phyloP scores from a whole-genome alignment of 495 filamentous ascomycete genomes.

The Tetracladium setigerum region DNA sequence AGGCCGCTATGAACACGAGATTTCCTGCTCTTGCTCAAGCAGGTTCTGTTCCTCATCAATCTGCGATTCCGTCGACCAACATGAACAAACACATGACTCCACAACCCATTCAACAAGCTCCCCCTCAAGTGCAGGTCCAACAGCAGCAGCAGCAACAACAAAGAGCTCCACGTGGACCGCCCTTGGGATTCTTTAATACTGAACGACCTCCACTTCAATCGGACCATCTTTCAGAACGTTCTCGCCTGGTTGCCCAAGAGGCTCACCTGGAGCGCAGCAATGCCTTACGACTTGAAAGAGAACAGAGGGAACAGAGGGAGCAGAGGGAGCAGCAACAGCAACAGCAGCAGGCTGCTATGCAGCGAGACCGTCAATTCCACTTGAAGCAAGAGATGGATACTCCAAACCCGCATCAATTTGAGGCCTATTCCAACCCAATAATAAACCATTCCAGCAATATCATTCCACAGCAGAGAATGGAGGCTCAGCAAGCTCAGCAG shows the following conservation, averaged over 20 bases:
- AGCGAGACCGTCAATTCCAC: constrained; percentile 15
- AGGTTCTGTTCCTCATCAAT: constrained; percentile 16
- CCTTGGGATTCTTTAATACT: constrained; percentile 14
- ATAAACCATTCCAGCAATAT: constrained; percentile 4
- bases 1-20: constrained; percentile 20
- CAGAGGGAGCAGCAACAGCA: constrained; percentile 12
- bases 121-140: not conserved
- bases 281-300: constrained; percentile 21
- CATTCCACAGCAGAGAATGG: constrained; percentile 5
- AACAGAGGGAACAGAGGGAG: constrained; percentile 25
- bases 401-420: constrained; percentile 15
- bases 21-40: constrained; percentile 21
- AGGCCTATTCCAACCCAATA: constrained; percentile 11
- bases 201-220: constrained; percentile 22
- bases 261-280: constrained; percentile 22
- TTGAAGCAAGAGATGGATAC: constrained; percentile 17
- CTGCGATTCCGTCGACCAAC: constrained; percentile 9
- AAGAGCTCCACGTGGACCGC: constrained; percentile 11
- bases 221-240: constrained; percentile 17
- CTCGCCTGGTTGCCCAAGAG: constrained; percentile 16
- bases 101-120: constrained; percentile 12
- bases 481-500: constrained; percentile 4
- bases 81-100: constrained; percentile 12
- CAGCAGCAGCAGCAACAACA: constrained; percentile 6
- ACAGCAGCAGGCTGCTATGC: constrained; percentile 13